phyloP scores from a whole-genome alignment of 208 protist genomes.

The Leishmania arabica region DNA sequence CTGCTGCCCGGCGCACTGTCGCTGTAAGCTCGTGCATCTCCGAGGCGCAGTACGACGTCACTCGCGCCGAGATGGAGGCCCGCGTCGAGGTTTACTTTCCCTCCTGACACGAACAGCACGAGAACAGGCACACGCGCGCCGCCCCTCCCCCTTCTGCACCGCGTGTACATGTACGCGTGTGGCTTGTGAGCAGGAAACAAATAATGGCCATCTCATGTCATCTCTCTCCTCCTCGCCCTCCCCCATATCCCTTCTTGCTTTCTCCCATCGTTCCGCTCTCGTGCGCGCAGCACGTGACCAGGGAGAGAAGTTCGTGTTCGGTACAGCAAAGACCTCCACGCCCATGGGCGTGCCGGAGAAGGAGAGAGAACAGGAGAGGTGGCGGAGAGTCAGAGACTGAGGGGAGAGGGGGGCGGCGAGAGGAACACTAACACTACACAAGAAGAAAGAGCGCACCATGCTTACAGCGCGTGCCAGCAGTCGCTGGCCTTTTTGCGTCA shows the following conservation, averaged over 20 bases:
- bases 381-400: neutral
- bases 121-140: neutral
- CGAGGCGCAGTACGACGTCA: slow-evolving; percentile 74
- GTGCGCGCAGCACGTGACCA: neutral
- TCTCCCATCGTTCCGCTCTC: neutral
- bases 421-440: neutral
- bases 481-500: neutral
- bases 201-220: neutral
- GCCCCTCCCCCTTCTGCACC: neutral
- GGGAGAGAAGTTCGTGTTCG: neutral
- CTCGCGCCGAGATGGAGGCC: slow-evolving; percentile 67
- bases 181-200: neutral
- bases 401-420: neutral
- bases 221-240: neutral
- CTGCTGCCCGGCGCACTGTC: slow-evolving; percentile 61
- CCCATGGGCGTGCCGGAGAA: neutral
- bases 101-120: neutral
- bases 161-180: neutral
- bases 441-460: neutral
- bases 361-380: neutral
- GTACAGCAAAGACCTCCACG: neutral
- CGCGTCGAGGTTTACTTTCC: slow-evolving; percentile 76
- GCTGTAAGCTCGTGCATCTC: slow-evolving; percentile 73
- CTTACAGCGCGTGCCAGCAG: neutral
- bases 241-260: too few relatives aligned